A percentile compares a stretch with the other conserved stretches of the same genome.
Conservation (phyloP, 495 filamentous ascomycete species). For the Neurospora pannonica region DNA sequence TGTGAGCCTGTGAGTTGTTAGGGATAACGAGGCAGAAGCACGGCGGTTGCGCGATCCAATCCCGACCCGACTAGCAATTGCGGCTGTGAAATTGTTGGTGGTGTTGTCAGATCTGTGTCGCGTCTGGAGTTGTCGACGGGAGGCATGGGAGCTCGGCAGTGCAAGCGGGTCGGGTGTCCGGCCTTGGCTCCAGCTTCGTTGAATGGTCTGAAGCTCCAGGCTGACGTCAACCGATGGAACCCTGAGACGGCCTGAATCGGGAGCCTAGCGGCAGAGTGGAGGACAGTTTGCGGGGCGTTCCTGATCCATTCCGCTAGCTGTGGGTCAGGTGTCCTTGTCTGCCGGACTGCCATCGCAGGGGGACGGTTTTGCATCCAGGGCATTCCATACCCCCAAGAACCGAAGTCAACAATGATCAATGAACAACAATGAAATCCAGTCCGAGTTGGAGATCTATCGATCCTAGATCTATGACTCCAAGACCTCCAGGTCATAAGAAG, state of each 20-base stretch:
- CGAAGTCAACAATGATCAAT: not conserved
- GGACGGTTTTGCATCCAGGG: not conserved
- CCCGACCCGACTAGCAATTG: not conserved
- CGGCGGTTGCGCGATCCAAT: not conserved
- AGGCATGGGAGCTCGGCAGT: not conserved
- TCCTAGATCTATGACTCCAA: not conserved
- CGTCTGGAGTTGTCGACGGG: not conserved
- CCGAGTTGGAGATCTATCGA: not conserved
- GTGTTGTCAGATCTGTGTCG: not conserved
- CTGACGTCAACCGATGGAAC: not conserved
- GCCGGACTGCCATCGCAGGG: not conserved
- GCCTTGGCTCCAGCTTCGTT: not conserved
- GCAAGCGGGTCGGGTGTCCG: not conserved
- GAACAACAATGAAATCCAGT: not conserved
- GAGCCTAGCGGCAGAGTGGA: not conserved
- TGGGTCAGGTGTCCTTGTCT: not conserved
- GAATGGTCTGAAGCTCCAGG: not conserved
- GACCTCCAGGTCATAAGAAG: not conserved
- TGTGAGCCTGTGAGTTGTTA: not conserved
- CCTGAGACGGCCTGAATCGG: not conserved
- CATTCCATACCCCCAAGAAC: not conserved
- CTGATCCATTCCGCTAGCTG: not conserved
- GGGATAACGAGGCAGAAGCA: not conserved
- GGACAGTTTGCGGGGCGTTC: not conserved
- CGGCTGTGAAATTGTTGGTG: not conserved